A percentile compares a stretch with the other conserved stretches of the same genome.
These are phyloP conservation scores for Endothia cerciana DNA, from an alignment of 2,329 filamentous ascomycete species.

Conservation along the genomic window DNA sequence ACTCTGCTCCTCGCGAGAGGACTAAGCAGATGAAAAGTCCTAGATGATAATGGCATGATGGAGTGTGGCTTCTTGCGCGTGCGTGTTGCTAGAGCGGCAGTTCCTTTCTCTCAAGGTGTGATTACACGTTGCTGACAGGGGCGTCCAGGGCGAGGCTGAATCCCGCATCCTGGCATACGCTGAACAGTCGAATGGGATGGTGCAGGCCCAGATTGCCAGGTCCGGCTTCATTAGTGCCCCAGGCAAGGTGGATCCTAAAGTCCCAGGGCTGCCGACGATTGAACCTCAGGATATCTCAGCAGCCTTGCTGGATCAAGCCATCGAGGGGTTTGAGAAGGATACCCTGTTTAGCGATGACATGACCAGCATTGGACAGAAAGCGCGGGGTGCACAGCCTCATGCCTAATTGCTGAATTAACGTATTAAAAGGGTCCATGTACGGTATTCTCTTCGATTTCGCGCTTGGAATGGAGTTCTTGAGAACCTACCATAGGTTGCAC, in stretches of 20 bases:
- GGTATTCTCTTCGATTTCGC: no score
- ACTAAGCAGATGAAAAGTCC: conserved; percentile 17
- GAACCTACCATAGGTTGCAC: no score
- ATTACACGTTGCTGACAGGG: no score
- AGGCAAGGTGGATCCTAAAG: conserved; percentile 25
- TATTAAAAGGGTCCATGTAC: no score
- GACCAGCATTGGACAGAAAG: conserved; percentile 40
- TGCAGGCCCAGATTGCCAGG: conserved; percentile 46
- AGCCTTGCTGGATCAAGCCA: conserved; percentile 48
- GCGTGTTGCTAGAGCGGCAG: no score
- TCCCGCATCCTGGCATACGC: conserved; percentile 46
- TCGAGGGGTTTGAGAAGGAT: conserved; percentile 52
- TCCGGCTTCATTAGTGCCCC: conserved; percentile 47
- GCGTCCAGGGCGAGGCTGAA: conserved; percentile 50
- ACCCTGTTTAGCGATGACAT: conserved; percentile 49
- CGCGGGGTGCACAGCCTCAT: conserved; percentile 6
- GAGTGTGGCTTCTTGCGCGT: conserved; percentile 20
- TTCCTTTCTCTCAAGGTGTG: no score
- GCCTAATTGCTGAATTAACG: no score
- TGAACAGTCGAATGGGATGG: conserved; percentile 39
- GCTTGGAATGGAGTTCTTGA: no score
- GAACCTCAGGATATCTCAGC: conserved; percentile 38
- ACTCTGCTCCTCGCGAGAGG: conserved; percentile 20
- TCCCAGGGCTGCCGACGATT: conserved; percentile 4
- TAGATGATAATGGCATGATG: conserved; percentile 18